Conservation (phyloP, 345 rosid species). For the Rhodamnia argentea region DNA sequence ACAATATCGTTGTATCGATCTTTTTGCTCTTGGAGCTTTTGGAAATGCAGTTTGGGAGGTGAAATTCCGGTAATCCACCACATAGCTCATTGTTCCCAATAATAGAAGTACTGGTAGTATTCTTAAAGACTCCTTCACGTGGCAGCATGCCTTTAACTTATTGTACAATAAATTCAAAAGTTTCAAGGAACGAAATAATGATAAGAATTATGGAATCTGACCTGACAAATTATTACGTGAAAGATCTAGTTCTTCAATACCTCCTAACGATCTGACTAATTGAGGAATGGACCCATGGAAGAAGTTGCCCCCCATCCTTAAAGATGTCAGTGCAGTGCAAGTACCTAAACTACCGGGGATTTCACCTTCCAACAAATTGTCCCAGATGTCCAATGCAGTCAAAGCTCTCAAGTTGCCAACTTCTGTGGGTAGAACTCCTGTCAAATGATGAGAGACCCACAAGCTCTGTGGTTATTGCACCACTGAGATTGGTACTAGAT, state of each 20-base stretch:
- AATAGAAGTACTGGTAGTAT: neutral
- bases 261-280: neutral
- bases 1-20: neutral
- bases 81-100: neutral
- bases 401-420: neutral
- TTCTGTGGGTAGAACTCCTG: neutral
- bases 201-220: neutral
- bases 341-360: neutral
- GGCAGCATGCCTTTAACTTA: neutral
- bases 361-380: neutral
- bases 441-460: neutral
- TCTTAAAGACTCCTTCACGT: neutral
- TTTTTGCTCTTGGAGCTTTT: neutral
- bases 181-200: neutral
- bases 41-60: neutral
- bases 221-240: neutral
- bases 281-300: neutral
- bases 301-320: neutral
- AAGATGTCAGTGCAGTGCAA: neutral
- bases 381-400: accelerated
- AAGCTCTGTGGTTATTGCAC: neutral
- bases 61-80: neutral
- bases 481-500: accelerated
- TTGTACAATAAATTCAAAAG: neutral
- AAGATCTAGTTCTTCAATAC: neutral